Evolutionary conservation across 371 early-diverging fungal species (phyloP).

Genomic region (Mucor circinelloides): DNA sequence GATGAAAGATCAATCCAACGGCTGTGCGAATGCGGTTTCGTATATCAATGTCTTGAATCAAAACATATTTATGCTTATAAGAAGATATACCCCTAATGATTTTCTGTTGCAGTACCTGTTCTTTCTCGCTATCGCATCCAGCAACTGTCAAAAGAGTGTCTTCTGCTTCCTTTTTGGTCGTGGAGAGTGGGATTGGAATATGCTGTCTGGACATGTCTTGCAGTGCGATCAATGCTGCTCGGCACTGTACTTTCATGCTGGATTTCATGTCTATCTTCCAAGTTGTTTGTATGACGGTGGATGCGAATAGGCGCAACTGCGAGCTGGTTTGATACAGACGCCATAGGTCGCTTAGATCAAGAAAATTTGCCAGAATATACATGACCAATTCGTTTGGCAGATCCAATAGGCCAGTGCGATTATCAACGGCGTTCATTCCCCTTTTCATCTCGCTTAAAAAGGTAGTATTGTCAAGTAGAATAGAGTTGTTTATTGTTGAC

Average conservation of each 20-base stretch:
- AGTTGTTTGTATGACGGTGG: slow-evolving; percentile 33
- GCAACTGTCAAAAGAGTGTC: background rate
- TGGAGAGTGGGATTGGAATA: background rate
- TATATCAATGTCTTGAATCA: slow-evolving; percentile 53
- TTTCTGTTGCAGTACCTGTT: slow-evolving; percentile 38
- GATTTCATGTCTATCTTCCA: slow-evolving; percentile 43
- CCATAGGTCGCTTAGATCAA: slow-evolving; percentile 45
- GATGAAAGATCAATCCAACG: slow-evolving; percentile 51
- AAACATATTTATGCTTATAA: slow-evolving; percentile 49
- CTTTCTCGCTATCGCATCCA: slow-evolving; percentile 10
- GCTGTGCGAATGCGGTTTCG: slow-evolving; percentile 48
- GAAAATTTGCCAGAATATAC: slow-evolving; percentile 38
- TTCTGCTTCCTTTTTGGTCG: background rate
- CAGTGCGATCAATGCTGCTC: slow-evolving; percentile 40
- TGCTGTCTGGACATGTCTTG: slow-evolving; percentile 17
- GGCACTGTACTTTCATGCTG: slow-evolving; percentile 43
- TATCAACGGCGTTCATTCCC: background rate
- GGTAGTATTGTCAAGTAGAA: background rate
- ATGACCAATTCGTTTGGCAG: slow-evolving; percentile 46
- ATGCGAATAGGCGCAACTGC: slow-evolving; percentile 32
- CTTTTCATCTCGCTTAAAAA: background rate
- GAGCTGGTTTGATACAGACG: slow-evolving; percentile 34
- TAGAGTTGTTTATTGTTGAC: background rate
- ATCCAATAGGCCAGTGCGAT: slow-evolving; percentile 14
- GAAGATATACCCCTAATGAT: slow-evolving; percentile 46